phyloP scores from a whole-genome alignment of 2,329 filamentous ascomycete genomes.

The Fusarium anthophilum region DNA sequence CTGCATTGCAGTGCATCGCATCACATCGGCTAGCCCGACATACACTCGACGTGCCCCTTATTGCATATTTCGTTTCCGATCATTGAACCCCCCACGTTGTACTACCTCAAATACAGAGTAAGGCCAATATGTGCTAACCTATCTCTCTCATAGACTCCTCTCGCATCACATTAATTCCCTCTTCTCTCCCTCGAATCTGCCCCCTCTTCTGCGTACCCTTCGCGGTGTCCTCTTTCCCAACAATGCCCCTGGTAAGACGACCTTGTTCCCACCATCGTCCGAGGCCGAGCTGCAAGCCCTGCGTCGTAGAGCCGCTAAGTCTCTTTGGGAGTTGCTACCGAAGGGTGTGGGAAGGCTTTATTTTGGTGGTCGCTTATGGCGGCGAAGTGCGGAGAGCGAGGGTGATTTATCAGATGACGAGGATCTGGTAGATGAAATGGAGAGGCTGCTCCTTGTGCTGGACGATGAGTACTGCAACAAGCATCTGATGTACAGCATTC shows the following conservation, averaged over 20 bases:
- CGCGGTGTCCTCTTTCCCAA: constrained; percentile 87
- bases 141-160: constrained; percentile 59
- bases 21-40: constrained; percentile 22
- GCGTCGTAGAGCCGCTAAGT: constrained; percentile 72
- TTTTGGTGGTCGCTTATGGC: constrained; percentile 55
- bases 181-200: constrained; percentile 71
- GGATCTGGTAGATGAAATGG: constrained; percentile 66
- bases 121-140: constrained; percentile 38
- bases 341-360: constrained; percentile 59
- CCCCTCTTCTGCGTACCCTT: constrained; percentile 73
- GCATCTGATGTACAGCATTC: constrained; percentile 82
- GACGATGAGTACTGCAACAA: constrained; percentile 91
- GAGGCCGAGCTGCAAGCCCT: constrained; percentile 69
- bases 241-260: constrained; percentile 75
- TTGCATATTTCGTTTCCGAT: constrained; percentile 30
- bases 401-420: constrained; percentile 43
- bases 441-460: constrained; percentile 76
- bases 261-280: constrained; percentile 67
- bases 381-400: constrained; percentile 34
- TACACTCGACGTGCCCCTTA: constrained; percentile 17
- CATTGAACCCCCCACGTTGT: constrained; percentile 27
- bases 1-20: constrained; percentile 12
- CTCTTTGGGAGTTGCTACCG: constrained; percentile 61
- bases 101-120: constrained; percentile 23
- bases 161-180: constrained; percentile 66